Conservation (phyloP, 148 eudicot genomes). For the Arbutus unedo region DNA sequence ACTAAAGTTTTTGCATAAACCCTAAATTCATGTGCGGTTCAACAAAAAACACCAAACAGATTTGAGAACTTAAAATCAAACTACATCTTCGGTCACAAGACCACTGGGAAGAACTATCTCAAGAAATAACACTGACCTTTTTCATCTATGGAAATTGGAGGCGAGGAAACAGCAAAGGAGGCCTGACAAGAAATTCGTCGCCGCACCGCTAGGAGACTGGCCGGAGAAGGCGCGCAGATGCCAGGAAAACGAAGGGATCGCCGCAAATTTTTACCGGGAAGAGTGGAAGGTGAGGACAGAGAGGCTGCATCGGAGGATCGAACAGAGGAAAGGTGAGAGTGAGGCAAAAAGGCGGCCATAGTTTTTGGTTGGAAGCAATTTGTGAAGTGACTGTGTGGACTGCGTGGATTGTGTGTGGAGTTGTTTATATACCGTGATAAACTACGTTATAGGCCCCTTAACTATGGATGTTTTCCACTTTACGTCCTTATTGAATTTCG, state of each 20-base stretch:
- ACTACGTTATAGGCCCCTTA: not conserved
- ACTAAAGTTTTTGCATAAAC: not conserved
- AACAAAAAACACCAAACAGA: not conserved
- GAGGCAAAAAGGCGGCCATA: constrained; percentile 38
- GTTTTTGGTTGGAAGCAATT: constrained; percentile 17
- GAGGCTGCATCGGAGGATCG: constrained; percentile 37
- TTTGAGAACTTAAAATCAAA: not conserved
- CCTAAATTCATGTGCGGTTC: not conserved
- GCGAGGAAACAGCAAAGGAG: constrained; percentile 37
- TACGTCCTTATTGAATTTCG: not conserved
- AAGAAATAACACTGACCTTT: constrained; percentile 33
- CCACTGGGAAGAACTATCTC: not conserved
- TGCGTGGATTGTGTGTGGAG: not conserved
- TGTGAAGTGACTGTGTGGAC: not conserved
- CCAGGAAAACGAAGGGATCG: constrained; percentile 28
- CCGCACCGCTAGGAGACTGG: constrained; percentile 17
- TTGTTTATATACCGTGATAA: not conserved
- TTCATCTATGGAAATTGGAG: constrained; percentile 29
- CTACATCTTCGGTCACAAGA: not conserved
- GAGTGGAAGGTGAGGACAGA: constrained; percentile 37
- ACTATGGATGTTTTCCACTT: not conserved
- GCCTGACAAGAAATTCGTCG: constrained; percentile 47
- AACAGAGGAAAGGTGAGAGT: constrained; percentile 30
- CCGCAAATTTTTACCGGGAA: constrained; percentile 19
- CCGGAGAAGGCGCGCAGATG: constrained; percentile 19